These are phyloP conservation scores for Aspergillus bertholletiae DNA, from an alignment of 495 filamentous ascomycete genomes.

Conservation along the genomic window DNA sequence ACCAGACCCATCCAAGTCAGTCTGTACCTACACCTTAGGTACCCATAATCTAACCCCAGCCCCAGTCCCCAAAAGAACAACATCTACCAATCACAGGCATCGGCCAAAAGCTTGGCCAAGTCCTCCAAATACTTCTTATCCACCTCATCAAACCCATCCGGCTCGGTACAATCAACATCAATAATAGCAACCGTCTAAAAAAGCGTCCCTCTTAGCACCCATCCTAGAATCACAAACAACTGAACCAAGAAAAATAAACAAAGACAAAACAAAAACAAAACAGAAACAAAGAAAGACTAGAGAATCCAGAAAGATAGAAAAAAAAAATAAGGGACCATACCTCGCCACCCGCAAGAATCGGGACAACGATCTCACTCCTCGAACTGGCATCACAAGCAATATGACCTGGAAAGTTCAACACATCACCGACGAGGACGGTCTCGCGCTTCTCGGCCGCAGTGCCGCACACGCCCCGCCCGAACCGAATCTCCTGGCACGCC, in stretches of 20 bases:
- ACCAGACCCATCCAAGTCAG: too few relatives aligned
- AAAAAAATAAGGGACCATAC: conserved; percentile 23
- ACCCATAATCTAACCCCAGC: too few relatives aligned
- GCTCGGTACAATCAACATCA: conserved; percentile 76
- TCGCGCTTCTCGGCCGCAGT: conserved; percentile 59
- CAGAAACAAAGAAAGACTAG: not conserved
- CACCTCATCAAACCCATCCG: conserved; percentile 70
- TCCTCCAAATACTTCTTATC: conserved; percentile 68
- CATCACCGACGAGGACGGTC: conserved; percentile 73
- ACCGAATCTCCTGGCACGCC: conserved; percentile 80
- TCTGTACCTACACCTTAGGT: too few relatives aligned
- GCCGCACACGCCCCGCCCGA: conserved; percentile 82
- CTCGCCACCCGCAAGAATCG: conserved; percentile 59
- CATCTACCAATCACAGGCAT: conserved; percentile 69
- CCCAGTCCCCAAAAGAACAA: not conserved
- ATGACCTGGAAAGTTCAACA: conserved; percentile 76
- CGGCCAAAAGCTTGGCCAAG: conserved; percentile 61
- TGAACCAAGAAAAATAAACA: too few relatives aligned
- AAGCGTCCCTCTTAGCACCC: conserved; percentile 11
- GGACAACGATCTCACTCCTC: conserved; percentile 88
- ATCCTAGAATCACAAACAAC: too few relatives aligned
- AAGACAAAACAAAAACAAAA: not conserved
- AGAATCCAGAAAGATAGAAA: not conserved
- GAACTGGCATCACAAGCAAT: conserved; percentile 86
- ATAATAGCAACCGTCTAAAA: conserved; percentile 77